Base-by-base conservation (phyloP, 2,329 filamentous ascomycete genomes). In the Raffaelea ambrosiae region DNA sequence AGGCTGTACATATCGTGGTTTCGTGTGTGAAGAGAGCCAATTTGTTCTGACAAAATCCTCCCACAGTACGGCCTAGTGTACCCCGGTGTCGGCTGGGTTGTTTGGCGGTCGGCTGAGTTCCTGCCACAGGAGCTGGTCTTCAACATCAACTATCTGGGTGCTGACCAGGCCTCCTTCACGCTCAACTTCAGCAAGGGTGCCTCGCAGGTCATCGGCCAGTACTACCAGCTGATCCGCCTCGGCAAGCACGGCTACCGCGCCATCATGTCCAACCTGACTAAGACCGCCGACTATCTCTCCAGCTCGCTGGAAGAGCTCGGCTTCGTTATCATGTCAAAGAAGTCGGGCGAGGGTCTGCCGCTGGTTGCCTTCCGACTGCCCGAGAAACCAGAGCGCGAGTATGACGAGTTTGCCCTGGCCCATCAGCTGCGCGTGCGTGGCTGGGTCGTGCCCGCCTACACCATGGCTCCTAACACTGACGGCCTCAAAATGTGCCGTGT, bases 111-210 rank as follows among this genome's bases (percentile, higher is more conserved):
- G 36, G 79, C 87, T 44, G 84, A 93, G 64, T 93, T 76, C 67
- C 77, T 95, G 3, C 91, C 91, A 8, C 77, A 91, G 62, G 90
- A 96, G 60, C 82, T 96, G 20, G 88, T 97, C 59, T 97, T 97
- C 79, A 96, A 95, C 76, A 96, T 97, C 77, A 96, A 96, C 76
- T 97, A 97, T 69, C 84, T 96, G 5, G 91, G 91, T 44, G 90
- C 91, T 11, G 88, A 96, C 62, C 91, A 97, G 65, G 85, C 89
- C 2, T 95, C 88, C 3, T 96, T 96, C 70, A 96, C 91, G 0
- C 81, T 97, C 51, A 97, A 97, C 74, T 97, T 97, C 73, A 94
- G 87, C 62, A 95, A 95, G 66, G 90, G 90, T 49, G 91, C 91
- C 13, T 88, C 85, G 5, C 90, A 96, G 63, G 87, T 96, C 60